phyloP scores from a whole-genome alignment of 202 grass and related monocot genomes.

The Brachypodium distachyon region DNA sequence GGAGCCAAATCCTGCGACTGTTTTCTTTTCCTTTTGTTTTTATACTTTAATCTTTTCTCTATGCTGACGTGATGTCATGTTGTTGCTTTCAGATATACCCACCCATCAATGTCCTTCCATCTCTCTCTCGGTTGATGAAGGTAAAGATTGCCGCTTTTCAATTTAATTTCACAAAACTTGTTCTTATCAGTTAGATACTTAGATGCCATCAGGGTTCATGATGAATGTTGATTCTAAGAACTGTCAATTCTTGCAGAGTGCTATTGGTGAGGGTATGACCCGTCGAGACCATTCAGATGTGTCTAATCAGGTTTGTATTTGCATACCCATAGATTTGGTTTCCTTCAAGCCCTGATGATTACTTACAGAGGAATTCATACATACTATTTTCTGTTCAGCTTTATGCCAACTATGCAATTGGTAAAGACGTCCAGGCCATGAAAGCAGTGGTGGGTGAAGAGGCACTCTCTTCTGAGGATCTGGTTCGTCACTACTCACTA shows the following conservation, averaged over 20 bases:
- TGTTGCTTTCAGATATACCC: constrained; percentile 81
- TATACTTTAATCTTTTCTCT: background rate
- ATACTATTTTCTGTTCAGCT: constrained; percentile 53
- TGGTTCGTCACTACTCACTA: constrained; percentile 35
- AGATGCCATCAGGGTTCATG: background rate
- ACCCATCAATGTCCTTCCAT: constrained; percentile 96
- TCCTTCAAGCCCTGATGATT: background rate
- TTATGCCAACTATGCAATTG: constrained; percentile 99
- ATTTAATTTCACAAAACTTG: background rate
- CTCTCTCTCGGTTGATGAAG: constrained; percentile 99
- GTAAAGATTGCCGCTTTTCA: constrained; percentile 36
- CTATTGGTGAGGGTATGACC: constrained; percentile 99
- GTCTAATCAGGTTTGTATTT: constrained; percentile 77
- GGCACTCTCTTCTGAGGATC: constrained; percentile 94
- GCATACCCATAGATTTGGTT: background rate
- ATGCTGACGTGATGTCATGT: background rate
- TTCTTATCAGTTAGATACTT: background rate
- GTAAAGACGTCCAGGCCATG: constrained; percentile 99
- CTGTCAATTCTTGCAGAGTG: constrained; percentile 59
- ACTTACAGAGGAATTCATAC: background rate
- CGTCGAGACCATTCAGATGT: constrained; percentile 96
- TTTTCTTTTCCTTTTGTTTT: background rate
- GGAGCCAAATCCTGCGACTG: background rate
- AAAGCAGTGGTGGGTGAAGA: constrained; percentile 99
- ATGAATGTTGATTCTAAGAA: constrained; percentile 14